These are phyloP conservation scores for Monosporascus sp. DNA, from an alignment of 2,329 filamentous ascomycete species.

Conservation along the genomic window DNA sequence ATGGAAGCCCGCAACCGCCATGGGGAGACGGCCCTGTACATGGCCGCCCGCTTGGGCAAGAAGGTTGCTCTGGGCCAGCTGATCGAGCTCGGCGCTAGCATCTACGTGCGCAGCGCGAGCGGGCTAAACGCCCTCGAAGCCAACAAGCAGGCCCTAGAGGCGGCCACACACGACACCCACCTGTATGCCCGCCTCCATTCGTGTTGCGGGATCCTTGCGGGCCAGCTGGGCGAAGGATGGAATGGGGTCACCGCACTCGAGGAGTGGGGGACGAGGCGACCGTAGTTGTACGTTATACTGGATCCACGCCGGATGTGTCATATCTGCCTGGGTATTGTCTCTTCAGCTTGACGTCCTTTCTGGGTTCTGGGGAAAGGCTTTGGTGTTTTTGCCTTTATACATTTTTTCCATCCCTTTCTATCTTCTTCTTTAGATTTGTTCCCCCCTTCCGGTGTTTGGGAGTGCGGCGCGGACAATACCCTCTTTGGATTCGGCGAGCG, in stretches of 20 bases:
- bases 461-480: background rate
- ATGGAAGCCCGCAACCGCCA: constrained; percentile 46
- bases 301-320: too few species aligned
- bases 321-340: too few species aligned
- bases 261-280: constrained; percentile 30
- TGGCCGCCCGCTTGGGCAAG: constrained; percentile 47
- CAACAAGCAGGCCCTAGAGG: constrained; percentile 34
- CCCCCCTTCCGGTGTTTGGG: background rate
- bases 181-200: constrained; percentile 38
- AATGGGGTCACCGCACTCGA: constrained; percentile 34
- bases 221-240: constrained; percentile 18
- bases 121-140: constrained; percentile 41
- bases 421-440: background rate
- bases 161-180: constrained; percentile 25
- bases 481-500: background rate
- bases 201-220: constrained; percentile 40
- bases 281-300: too few species aligned
- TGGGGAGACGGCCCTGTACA: constrained; percentile 50
- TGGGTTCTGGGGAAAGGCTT: background rate
- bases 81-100: constrained; percentile 40
- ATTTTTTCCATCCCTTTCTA: background rate
- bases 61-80: constrained; percentile 46
- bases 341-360: too few species aligned
- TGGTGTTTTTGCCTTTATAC: background rate
- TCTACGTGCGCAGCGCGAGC: constrained; percentile 38